Evolutionary conservation across 139 green algal genomes (phyloP).

Genomic region (Chlamydomonas asymmetrica): DNA sequence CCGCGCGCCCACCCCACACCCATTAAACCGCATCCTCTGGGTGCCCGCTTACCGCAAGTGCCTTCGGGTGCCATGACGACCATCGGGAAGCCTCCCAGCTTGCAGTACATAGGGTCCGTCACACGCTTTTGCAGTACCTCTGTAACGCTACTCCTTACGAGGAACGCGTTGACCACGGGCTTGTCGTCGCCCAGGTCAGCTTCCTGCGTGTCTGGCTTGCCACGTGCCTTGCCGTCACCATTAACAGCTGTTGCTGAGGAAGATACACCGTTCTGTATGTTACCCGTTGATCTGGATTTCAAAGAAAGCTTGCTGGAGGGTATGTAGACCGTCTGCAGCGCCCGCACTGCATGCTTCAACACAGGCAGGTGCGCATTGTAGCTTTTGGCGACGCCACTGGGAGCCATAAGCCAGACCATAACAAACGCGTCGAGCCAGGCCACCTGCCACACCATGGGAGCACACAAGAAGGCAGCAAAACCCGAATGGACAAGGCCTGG

Average conservation of each 20-base stretch:
- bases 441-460: neutral
- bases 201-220: no score
- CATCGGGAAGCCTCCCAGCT: slow-evolving; percentile 23
- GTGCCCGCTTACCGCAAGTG: no score
- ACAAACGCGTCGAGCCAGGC: slow-evolving; percentile 13
- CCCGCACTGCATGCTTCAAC: slow-evolving; percentile 11
- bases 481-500: neutral
- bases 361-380: slow-evolving; percentile 7
- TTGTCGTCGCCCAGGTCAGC: no score
- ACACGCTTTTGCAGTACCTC: slow-evolving; percentile 21
- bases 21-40: no score
- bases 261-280: no score
- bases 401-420: slow-evolving; percentile 18
- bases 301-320: neutral
- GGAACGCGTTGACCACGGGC: no score
- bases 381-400: slow-evolving; percentile 8
- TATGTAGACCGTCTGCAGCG: slow-evolving; percentile 20
- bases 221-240: no score
- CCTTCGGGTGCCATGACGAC: slow-evolving; percentile 22
- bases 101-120: slow-evolving; percentile 16
- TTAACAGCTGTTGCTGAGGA: no score
- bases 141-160: slow-evolving; percentile 15
- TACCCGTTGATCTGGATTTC: no score
- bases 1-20: no score
- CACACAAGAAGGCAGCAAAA: neutral